These are phyloP conservation scores for Gyromitra esculenta DNA, from an alignment of 2,329 filamentous ascomycete species.

Conservation along the genomic window DNA sequence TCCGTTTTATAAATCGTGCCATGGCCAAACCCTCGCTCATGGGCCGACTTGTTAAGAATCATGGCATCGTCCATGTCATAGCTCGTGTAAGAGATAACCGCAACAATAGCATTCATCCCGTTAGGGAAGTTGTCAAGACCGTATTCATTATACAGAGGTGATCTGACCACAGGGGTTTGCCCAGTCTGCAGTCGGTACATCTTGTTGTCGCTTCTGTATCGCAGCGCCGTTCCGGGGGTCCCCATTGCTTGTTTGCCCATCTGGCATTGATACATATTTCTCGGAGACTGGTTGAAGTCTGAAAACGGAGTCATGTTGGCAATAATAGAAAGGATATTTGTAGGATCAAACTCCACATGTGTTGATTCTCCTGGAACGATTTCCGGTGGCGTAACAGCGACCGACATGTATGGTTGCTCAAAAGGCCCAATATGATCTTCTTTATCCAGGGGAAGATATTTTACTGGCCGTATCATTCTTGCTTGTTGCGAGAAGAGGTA, in stretches of 20 bases:
- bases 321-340: conserved; percentile 95
- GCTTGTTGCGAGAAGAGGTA: conserved; percentile 90
- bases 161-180: conserved; percentile 91
- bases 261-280: conserved; percentile 99
- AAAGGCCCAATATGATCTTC: conserved; percentile 90
- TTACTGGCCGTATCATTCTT: conserved; percentile 89
- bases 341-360: conserved; percentile 92
- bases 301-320: conserved; percentile 99
- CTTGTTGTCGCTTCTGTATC: conserved; percentile 96
- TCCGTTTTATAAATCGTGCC: conserved; percentile 99
- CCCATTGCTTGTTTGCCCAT: conserved; percentile 99
- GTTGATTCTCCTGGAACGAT: conserved; percentile 82
- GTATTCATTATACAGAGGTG: conserved; percentile 93
- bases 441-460: conserved; percentile 86
- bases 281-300: conserved; percentile 96
- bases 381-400: conserved; percentile 88
- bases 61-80: conserved; percentile 99
- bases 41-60: conserved; percentile 97
- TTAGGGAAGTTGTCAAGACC: conserved; percentile 98
- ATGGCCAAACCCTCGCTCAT: conserved; percentile 94
- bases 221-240: conserved; percentile 84
- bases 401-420: conserved; percentile 98
- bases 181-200: conserved; percentile 93
- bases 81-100: conserved; percentile 97
- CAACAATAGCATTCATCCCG: conserved; percentile 92